Evolutionary conservation across 176 grass and related monocot genomes (phyloP).

Genomic region (Cymbopogon citratus): DNA sequence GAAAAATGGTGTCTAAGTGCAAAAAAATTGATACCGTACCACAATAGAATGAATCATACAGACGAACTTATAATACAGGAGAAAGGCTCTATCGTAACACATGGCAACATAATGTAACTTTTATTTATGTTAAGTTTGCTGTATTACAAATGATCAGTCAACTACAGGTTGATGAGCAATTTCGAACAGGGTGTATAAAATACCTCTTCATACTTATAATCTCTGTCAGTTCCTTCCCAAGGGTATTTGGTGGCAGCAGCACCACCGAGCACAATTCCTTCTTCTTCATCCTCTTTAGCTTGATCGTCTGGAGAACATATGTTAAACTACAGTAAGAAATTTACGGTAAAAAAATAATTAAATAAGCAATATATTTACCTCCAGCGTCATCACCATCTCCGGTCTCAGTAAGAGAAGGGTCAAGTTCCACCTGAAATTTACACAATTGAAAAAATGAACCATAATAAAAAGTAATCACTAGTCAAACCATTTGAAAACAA

Average conservation of each 20-base stretch:
- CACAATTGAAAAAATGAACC: neutral
- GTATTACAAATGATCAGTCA: neutral
- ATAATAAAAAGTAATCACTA: neutral
- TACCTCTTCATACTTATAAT: slow-evolving; percentile 97
- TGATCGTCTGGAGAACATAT: slow-evolving; percentile 56
- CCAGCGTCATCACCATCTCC: slow-evolving; percentile 32
- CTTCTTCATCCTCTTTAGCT: slow-evolving; percentile 74
- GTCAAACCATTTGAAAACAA: slow-evolving; percentile 7
- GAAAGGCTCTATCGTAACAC: neutral
- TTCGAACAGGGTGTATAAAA: neutral
- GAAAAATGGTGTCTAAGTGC: neutral
- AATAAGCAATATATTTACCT: slow-evolving; percentile 24
- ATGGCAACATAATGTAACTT: neutral
- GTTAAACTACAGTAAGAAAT: slow-evolving; percentile 1
- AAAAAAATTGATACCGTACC: neutral
- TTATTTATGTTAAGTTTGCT: neutral
- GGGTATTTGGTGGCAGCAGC: slow-evolving; percentile 36
- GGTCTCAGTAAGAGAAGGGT: slow-evolving; percentile 39
- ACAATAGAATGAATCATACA: neutral
- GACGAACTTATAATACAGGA: neutral
- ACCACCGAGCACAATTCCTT: slow-evolving; percentile 62
- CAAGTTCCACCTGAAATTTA: slow-evolving; percentile 53
- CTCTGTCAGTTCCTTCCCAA: slow-evolving; percentile 94
- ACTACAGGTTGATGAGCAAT: neutral
- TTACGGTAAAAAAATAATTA: neutral